phyloP scores from a whole-genome alignment of 495 filamentous ascomycete species.

The Amniculicola lignicola region DNA sequence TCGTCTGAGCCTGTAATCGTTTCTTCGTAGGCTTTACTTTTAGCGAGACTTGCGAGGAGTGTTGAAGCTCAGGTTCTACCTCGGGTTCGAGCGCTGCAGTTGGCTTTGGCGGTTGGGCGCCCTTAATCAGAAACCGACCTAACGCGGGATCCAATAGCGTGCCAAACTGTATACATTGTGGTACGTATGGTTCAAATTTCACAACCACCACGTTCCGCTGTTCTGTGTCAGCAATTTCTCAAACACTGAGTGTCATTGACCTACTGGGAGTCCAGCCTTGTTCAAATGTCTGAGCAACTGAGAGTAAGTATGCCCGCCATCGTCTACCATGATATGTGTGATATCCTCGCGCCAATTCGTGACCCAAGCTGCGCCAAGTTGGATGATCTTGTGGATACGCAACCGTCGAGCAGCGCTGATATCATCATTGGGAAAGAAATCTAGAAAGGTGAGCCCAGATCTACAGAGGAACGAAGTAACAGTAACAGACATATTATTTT shows the following conservation, averaged over 20 bases:
- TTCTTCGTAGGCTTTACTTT: constrained; percentile 32
- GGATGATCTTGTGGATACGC: constrained; percentile 69
- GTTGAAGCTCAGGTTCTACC: not conserved
- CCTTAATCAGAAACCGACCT: constrained; percentile 46
- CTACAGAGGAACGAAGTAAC: not conserved
- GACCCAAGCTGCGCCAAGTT: constrained; percentile 70
- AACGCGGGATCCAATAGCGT: constrained; percentile 12
- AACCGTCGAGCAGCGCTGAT: constrained; percentile 60
- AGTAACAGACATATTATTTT: constrained; percentile 23
- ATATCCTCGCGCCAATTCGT: constrained; percentile 52
- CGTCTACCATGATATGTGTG: constrained; percentile 78
- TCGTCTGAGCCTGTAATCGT: constrained; percentile 2
- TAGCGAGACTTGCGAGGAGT: constrained; percentile 25
- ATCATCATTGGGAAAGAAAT: constrained; percentile 80
- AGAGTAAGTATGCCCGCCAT: constrained; percentile 54
- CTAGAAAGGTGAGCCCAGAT: constrained; percentile 41
- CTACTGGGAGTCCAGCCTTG: constrained; percentile 48
- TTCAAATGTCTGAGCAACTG: constrained; percentile 64
- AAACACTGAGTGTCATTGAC: too few species aligned
- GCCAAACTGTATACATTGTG: constrained; percentile 63
- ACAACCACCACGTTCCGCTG: constrained; percentile 59
- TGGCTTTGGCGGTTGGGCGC: constrained; percentile 16
- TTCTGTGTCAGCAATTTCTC: too few species aligned
- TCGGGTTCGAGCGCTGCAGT: not conserved
- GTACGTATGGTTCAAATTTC: constrained; percentile 67